A percentile compares a stretch with the other conserved stretches of the same genome.
phyloP scores from a whole-genome alignment of 106 monocot genomes.

The Dendrobium catenatum region DNA sequence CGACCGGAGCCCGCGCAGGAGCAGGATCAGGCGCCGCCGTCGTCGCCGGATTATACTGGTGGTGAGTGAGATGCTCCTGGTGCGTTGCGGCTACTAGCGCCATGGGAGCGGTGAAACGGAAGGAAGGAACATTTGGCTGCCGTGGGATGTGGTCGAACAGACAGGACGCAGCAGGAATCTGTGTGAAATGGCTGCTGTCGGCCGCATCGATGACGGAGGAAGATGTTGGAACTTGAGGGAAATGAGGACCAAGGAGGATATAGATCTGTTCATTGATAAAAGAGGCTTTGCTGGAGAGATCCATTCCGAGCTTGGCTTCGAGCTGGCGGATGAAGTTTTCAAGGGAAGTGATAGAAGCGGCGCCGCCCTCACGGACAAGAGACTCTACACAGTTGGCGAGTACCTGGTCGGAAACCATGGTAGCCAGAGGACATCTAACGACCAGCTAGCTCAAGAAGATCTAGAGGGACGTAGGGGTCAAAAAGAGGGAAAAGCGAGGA shows the following conservation, averaged over 20 bases:
- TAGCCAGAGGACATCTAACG: not conserved
- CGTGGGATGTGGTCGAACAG: not conserved
- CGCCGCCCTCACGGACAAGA: conserved; percentile 3
- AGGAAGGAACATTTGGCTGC: not conserved
- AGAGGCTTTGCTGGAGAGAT: conserved; percentile 8
- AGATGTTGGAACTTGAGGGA: not conserved
- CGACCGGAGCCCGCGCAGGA: not conserved
- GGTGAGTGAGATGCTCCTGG: not conserved
- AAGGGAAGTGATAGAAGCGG: not conserved
- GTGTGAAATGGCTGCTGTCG: not conserved
- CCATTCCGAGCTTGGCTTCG: conserved; percentile 5
- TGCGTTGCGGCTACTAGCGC: not conserved
- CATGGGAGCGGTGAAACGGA: not conserved
- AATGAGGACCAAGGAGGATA: not conserved
- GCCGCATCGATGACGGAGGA: not conserved
- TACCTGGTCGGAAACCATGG: conserved; percentile 4
- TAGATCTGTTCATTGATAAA: conserved; percentile 3
- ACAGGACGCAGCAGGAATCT: not conserved
- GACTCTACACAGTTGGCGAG: conserved; percentile 2
- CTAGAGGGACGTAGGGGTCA: not conserved
- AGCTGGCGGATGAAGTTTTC: not conserved
- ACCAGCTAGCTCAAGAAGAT: not conserved
- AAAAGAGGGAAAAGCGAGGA: not conserved
- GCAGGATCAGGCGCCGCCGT: not conserved
- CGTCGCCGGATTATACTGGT: not conserved